Evolutionary conservation across 306 rosid species (phyloP).

Genomic region (Prunus kanzakura): DNA sequence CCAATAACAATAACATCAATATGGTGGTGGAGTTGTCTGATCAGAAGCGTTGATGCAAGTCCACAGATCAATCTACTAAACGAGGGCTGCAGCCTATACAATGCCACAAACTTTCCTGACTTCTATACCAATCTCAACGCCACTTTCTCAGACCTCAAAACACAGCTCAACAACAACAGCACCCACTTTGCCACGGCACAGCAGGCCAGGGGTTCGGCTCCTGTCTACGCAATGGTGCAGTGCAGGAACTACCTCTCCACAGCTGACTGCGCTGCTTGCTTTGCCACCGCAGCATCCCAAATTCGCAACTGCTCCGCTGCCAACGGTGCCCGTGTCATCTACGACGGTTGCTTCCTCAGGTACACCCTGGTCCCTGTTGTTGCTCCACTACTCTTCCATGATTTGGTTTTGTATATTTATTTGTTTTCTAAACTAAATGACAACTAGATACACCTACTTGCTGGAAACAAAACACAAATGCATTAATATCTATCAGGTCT

Average conservation of each 20-base stretch:
- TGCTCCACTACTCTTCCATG: too few species aligned
- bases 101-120: conserved; percentile 40
- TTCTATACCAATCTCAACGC: conserved; percentile 51
- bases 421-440: too few species aligned
- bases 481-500: too few species aligned
- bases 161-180: conserved; percentile 23
- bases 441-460: too few species aligned
- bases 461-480: too few species aligned
- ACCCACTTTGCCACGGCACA: conserved; percentile 48
- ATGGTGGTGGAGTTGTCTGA: conserved; percentile 16
- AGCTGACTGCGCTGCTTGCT: conserved; percentile 49
- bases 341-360: conserved; percentile 80
- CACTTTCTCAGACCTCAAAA: conserved; percentile 34
- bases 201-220: conserved; percentile 24
- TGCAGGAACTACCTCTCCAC: conserved; percentile 57
- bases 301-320: conserved; percentile 65
- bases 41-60: conserved; percentile 24
- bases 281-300: conserved; percentile 34
- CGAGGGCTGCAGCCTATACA: conserved; percentile 65
- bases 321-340: conserved; percentile 69
- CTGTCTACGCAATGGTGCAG: conserved; percentile 55
- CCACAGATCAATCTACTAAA: conserved; percentile 45
- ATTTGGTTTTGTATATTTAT: too few species aligned
- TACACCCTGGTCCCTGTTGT: neutral
- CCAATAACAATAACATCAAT: neutral